phyloP scores from a whole-genome alignment of 2,329 filamentous ascomycete genomes.

The Colletotrichum tamarilloi region DNA sequence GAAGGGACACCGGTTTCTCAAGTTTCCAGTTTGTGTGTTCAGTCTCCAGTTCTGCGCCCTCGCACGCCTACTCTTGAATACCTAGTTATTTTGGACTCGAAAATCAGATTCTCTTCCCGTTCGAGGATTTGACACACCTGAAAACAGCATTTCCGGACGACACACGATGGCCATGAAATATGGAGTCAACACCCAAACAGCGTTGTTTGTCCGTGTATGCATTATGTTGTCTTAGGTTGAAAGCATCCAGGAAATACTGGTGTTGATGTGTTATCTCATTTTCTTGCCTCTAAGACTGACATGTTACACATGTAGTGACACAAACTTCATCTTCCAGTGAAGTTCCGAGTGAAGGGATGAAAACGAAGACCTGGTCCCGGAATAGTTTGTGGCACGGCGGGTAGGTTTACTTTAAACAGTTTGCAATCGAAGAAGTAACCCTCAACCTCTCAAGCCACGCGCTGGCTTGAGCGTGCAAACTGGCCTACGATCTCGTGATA shows the following conservation, averaged over 20 bases:
- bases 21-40: no score
- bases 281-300: not conserved
- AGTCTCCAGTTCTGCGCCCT: not conserved
- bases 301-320: not conserved
- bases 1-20: not conserved
- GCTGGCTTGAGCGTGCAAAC: not conserved
- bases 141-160: not conserved
- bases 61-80: not conserved
- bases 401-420: not conserved
- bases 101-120: not conserved
- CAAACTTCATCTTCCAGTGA: not conserved
- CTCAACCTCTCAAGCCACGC: not conserved
- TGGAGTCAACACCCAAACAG: not conserved
- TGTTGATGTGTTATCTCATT: not conserved
- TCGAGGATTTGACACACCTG: not conserved
- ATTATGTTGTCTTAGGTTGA: not conserved
- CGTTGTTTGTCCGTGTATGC: not conserved
- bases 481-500: not conserved
- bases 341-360: not conserved
- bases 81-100: not conserved
- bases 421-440: not conserved
- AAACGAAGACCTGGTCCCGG: not conserved
- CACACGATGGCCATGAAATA: not conserved
- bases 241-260: not conserved
- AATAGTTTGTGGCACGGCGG: not conserved